These are phyloP conservation scores for Ogataea allantospora DNA, from an alignment of 805 yeast genomes.

Conservation along the genomic window DNA sequence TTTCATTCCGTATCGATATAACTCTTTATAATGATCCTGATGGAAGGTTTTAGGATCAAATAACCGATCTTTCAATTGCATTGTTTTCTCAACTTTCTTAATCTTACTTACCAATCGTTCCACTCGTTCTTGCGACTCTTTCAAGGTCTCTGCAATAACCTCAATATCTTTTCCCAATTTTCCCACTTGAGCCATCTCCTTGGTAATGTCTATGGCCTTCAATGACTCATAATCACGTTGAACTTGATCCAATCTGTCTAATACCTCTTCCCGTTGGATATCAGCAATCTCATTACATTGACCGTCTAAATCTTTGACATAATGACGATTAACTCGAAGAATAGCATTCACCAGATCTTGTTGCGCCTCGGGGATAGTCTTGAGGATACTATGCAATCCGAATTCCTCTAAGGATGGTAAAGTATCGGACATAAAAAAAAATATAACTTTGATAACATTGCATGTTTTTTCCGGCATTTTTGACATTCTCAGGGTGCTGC, in stretches of 20 bases:
- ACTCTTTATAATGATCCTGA: conserved; percentile 42
- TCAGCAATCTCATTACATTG: conserved; percentile 26
- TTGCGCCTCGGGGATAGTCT: conserved; percentile 24
- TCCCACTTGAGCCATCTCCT: conserved; percentile 6
- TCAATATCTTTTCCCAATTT: conserved; percentile 20
- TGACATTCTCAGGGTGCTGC: conserved; percentile 74
- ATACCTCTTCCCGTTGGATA: conserved; percentile 25
- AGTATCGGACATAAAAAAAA: conserved; percentile 6
- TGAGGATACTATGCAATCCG: conserved; percentile 25
- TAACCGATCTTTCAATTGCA: conserved; percentile 38
- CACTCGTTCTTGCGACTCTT: conserved; percentile 19
- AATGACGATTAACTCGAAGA: conserved; percentile 19
- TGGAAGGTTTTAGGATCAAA: conserved; percentile 38
- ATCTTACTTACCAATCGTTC: conserved; percentile 30
- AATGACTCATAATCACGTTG: conserved; percentile 10
- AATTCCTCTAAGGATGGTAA: conserved; percentile 32
- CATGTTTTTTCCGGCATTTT: conserved; percentile 10
- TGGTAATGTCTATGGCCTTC: conserved; percentile 7
- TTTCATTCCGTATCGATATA: conserved; percentile 34
- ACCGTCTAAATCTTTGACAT: conserved; percentile 30
- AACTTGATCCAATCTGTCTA: conserved; percentile 18
- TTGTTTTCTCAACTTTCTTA: conserved; percentile 33
- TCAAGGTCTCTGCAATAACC: conserved; percentile 22
- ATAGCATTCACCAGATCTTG: conserved; percentile 27
- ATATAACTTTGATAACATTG: too few species aligned